Percentiles rank a stretch among this genome's conserved stretches.
phyloP scores from a whole-genome alignment of 1,284 basidiomycete species.

The Amylostereum areolatum region DNA sequence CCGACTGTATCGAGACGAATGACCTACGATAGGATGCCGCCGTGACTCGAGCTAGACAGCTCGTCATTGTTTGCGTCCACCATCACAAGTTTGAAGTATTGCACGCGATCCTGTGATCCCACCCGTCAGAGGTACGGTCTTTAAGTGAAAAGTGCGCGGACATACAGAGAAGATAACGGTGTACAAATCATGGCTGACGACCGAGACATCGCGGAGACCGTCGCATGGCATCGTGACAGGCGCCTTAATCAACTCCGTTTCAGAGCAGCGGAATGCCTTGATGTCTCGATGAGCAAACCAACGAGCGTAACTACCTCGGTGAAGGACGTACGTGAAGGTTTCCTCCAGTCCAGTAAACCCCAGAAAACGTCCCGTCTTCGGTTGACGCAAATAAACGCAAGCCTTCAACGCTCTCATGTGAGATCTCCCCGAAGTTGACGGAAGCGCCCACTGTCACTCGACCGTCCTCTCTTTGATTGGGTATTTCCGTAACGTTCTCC shows the following conservation, averaged over 20 bases:
- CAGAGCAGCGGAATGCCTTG: too few species aligned
- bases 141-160: too few species aligned
- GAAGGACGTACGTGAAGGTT: too few species aligned
- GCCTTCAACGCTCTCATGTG: neutral
- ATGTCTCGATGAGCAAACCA: too few species aligned
- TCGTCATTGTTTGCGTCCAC: conserved; percentile 36
- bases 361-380: too few species aligned
- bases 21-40: conserved; percentile 22
- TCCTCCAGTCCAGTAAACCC: conserved; percentile 34
- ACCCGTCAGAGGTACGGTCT: too few species aligned
- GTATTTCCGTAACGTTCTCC: conserved; percentile 28
- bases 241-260: too few species aligned
- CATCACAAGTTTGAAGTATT: conserved; percentile 29
- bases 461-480: conserved; percentile 8
- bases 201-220: too few species aligned
- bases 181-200: too few species aligned
- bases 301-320: too few species aligned
- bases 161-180: too few species aligned
- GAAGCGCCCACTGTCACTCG: conserved; percentile 15
- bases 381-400: neutral
- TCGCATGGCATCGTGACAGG: too few species aligned
- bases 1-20: neutral
- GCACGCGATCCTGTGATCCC: conserved; percentile 33
- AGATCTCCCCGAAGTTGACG: conserved; percentile 17
- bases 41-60: conserved; percentile 14